Percentiles rank a stretch among this genome's conserved stretches.
Evolutionary conservation across 805 yeast genomes (phyloP).

Genomic region (Saccharomyces mikatae): DNA sequence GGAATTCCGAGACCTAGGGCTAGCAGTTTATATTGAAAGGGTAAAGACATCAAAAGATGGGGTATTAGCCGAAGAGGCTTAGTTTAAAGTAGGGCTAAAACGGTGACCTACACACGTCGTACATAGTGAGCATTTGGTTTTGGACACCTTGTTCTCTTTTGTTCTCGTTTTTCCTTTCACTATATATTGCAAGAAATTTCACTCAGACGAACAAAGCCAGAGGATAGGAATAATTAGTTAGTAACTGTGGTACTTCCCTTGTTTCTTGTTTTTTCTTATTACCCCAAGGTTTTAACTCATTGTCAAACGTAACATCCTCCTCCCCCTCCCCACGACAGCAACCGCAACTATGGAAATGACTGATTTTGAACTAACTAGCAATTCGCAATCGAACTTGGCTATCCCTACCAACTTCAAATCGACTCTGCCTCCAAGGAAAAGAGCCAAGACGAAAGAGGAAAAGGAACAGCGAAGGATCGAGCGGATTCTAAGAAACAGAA

Average conservation of each 20-base stretch:
- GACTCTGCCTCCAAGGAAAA: constrained; percentile 84
- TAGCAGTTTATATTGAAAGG: too few relatives aligned
- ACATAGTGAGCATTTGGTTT: not conserved
- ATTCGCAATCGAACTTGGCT: constrained; percentile 2
- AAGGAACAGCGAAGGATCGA: constrained; percentile 94
- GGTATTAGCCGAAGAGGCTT: not conserved
- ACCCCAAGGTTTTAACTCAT: not conserved
- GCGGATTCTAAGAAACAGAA: constrained; percentile 83
- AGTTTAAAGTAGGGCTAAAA: not conserved
- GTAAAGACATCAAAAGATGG: not conserved
- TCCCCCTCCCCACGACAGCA: not conserved
- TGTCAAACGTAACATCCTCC: not conserved
- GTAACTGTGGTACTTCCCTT: not conserved
- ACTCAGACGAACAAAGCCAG: not conserved
- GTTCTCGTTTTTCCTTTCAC: not conserved
- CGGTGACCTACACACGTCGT: not conserved
- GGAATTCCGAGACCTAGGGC: not conserved
- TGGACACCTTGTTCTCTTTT: not conserved
- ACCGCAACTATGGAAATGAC: not conserved
- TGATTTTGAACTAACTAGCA: not conserved
- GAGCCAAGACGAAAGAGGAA: constrained; percentile 94
- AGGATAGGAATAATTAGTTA: not conserved
- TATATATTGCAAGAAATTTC: not conserved
- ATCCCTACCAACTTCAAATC: constrained; percentile 36
- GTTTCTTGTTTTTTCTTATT: not conserved